Conservation (phyloP, 2,329 filamentous ascomycete genomes). For the Colletotrichum sidae region DNA sequence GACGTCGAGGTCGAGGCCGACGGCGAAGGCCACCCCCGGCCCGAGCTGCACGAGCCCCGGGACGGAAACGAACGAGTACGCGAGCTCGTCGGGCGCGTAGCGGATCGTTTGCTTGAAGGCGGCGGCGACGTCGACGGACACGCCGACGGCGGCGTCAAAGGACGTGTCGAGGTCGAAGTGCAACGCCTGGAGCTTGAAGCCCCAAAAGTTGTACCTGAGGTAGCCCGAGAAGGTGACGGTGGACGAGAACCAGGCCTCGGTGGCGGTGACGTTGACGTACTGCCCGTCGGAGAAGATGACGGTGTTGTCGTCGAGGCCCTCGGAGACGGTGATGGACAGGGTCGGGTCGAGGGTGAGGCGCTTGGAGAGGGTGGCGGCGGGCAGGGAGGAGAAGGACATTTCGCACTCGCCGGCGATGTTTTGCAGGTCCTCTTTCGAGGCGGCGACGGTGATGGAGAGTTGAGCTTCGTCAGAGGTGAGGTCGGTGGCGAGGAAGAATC, state of each 20-base stretch:
- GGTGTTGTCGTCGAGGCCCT: slow-evolving; percentile 42
- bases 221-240: slow-evolving; percentile 55
- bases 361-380: slow-evolving; percentile 40
- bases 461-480: slow-evolving; percentile 43
- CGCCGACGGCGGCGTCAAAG: slow-evolving; percentile 49
- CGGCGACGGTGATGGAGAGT: slow-evolving; percentile 46
- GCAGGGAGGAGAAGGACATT: slow-evolving; percentile 43
- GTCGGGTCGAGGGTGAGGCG: slow-evolving; percentile 44
- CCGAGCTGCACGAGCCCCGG: slow-evolving; percentile 54
- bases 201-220: slow-evolving; percentile 53
- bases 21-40: slow-evolving; percentile 49
- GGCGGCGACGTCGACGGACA: slow-evolving; percentile 49
- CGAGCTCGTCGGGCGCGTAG: slow-evolving; percentile 50
- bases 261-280: slow-evolving; percentile 49
- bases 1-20: slow-evolving; percentile 51
- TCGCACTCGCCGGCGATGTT: slow-evolving; percentile 46
- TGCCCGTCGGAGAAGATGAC: slow-evolving; percentile 44
- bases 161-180: slow-evolving; percentile 56
- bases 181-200: slow-evolving; percentile 48
- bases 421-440: slow-evolving; percentile 46
- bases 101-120: slow-evolving; percentile 48
- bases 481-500: slow-evolving; percentile 50
- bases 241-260: slow-evolving; percentile 49
- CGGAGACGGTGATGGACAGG: slow-evolving; percentile 38
- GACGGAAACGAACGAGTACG: slow-evolving; percentile 51